Base-by-base conservation (phyloP, 257 asterid genomes). In the Capsicum baccatum region DNA sequence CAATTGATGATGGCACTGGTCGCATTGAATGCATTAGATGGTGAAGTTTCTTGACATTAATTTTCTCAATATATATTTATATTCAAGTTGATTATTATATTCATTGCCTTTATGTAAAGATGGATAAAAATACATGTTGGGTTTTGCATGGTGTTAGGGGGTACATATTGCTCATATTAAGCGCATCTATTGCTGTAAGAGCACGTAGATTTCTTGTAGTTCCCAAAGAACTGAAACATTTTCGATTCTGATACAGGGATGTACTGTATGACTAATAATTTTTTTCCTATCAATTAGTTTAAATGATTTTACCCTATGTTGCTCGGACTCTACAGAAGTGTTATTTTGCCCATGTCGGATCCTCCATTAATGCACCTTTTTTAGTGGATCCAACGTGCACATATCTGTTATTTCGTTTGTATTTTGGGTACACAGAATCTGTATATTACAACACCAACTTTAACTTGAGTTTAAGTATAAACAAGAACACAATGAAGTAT, bases 151-250 rank as follows among this genome's bases (percentile, higher is more conserved):
- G 4, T 73, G 59, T 73, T 73, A 13, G 60, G 19, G 80, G 80
- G 19, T 19, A 19, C 10, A 6, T 1, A 48, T 8, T 19, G 19
- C 6, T 48, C 13, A 6, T 74, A 13, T 5, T 47, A 47, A n/a
- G 17, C 57, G 57, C 5, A 69, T 44, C 17, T 11, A 50, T 74
- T 74, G 60, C 80, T 74, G 80, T 44, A 3, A 74, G 80, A 74
- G 37, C 21, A 74, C 42, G 50, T 74, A 48, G n/a, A 21, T 76
- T 52, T 76, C 26, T 52, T 26, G 48, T 76, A 76, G 58, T 26
- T 73, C n/a, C 33, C 10, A 19, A 71, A 71, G n/a, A 47, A n/a
- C n/a, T 71, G 39, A 71, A 5, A 37, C 37, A 71, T 47, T 47
- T 47, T n/a, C 10, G 79, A 47, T 11, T 47, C 39, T 6, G 39